Conservation (phyloP, 2,329 filamentous ascomycete species). For the Cladorrhinum sp. region DNA sequence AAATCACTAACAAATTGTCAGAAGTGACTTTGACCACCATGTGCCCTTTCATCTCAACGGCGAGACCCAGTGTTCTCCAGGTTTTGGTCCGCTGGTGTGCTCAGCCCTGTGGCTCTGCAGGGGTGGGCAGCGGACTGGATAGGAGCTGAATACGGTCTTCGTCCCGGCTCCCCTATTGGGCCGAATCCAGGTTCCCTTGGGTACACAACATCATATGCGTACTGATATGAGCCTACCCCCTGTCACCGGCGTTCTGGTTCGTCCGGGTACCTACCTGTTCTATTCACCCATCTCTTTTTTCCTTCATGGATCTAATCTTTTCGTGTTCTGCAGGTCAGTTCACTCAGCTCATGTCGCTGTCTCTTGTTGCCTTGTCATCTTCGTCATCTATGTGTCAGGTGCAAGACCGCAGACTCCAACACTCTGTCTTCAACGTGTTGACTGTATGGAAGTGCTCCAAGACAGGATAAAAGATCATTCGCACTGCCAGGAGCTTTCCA, state of each 20-base stretch:
- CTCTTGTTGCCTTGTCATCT: neutral
- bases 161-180: neutral
- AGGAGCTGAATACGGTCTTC: neutral
- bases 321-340: neutral
- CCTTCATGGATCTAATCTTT: neutral
- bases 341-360: neutral
- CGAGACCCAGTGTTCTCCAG: neutral
- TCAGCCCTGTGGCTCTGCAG: conserved; percentile 1
- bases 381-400: neutral
- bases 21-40: too few relatives aligned
- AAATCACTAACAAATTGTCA: too few relatives aligned
- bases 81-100: neutral
- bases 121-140: neutral
- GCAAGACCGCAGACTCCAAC: neutral
- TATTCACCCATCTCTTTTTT: neutral
- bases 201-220: neutral
- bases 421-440: neutral
- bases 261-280: neutral
- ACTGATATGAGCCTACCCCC: neutral
- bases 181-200: neutral
- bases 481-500: neutral
- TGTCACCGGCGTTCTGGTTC: neutral
- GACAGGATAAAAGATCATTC: neutral
- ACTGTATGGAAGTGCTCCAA: too few relatives aligned
- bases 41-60: neutral